Percentiles rank a stretch among this genome's conserved stretches.
Evolutionary conservation across 73 alveolate species (phyloP).

Genomic region (Tetrahymena elliotti): DNA sequence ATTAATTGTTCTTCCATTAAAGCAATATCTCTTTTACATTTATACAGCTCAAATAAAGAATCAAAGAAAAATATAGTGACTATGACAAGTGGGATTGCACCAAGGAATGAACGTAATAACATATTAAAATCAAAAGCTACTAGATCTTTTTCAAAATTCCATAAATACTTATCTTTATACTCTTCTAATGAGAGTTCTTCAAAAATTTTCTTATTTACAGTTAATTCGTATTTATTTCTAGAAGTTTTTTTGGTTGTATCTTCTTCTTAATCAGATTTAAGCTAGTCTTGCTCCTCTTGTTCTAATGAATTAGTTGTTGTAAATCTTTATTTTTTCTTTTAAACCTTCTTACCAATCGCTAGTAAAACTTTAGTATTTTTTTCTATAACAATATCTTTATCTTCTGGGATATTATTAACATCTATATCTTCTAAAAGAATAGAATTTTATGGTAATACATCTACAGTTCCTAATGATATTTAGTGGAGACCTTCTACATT

Average conservation of each 20-base stretch:
- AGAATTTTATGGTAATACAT: constrained; percentile 4
- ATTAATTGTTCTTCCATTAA: constrained; percentile 10
- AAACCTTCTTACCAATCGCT: constrained; percentile 14
- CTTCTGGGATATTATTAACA: constrained; percentile 17
- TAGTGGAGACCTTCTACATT: not conserved
- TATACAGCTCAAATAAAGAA: constrained; percentile 2
- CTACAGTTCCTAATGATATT: not conserved
- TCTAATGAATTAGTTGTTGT: not conserved
- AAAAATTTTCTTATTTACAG: constrained; percentile 2
- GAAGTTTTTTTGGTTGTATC: not conserved
- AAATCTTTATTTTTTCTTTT: not conserved
- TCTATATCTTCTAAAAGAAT: not conserved
- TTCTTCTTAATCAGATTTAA: not conserved
- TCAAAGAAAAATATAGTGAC: not conserved
- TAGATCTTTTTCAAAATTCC: constrained; percentile 21
- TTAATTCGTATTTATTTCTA: not conserved
- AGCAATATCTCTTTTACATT: not conserved
- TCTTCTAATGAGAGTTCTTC: constrained; percentile 31
- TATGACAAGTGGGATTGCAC: constrained; percentile 1
- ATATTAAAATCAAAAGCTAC: not conserved
- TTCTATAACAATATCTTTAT: constrained; percentile 9
- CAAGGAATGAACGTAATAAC: not conserved
- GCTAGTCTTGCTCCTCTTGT: not conserved
- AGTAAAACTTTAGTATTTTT: constrained; percentile 9
- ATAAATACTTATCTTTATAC: constrained; percentile 14